These are phyloP conservation scores for Xerocomus spinulosus DNA, from an alignment of 768 basidiomycete species.

Conservation along the genomic window DNA sequence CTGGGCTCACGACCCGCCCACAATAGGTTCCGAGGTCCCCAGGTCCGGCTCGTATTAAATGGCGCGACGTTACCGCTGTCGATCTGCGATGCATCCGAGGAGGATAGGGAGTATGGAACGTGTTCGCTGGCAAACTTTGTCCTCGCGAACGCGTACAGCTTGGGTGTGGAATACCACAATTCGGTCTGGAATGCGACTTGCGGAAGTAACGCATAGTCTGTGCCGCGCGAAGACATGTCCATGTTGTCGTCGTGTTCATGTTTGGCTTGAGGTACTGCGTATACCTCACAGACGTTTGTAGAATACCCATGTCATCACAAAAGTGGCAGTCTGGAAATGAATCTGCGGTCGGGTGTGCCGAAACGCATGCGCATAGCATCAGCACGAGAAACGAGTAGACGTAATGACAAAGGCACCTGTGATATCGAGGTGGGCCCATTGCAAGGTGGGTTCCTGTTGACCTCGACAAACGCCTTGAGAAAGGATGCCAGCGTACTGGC, in stretches of 20 bases:
- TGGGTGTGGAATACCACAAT: constrained; percentile 27
- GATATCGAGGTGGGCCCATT: constrained; percentile 89
- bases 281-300: too few species aligned
- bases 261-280: too few species aligned
- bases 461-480: constrained; percentile 78
- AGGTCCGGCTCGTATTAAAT: constrained; percentile 41
- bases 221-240: too few species aligned
- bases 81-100: constrained; percentile 29
- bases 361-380: background rate
- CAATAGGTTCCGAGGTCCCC: constrained; percentile 31
- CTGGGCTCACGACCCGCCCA: too few species aligned
- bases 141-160: constrained; percentile 24
- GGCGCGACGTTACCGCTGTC: constrained; percentile 36
- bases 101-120: constrained; percentile 32
- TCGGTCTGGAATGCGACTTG: constrained; percentile 37
- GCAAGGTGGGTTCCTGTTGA: constrained; percentile 46
- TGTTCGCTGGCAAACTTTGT: constrained; percentile 37
- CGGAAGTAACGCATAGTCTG: constrained; percentile 15
- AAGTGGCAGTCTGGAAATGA: constrained; percentile 63
- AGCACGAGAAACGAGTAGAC: too few species aligned
- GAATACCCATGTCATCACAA: too few species aligned
- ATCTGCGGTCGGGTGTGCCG: constrained; percentile 50
- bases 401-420: constrained; percentile 46
- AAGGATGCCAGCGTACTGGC: constrained; percentile 57
- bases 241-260: too few species aligned